phyloP scores from a whole-genome alignment of 257 asterid species.

The Gentiana dahurica region DNA sequence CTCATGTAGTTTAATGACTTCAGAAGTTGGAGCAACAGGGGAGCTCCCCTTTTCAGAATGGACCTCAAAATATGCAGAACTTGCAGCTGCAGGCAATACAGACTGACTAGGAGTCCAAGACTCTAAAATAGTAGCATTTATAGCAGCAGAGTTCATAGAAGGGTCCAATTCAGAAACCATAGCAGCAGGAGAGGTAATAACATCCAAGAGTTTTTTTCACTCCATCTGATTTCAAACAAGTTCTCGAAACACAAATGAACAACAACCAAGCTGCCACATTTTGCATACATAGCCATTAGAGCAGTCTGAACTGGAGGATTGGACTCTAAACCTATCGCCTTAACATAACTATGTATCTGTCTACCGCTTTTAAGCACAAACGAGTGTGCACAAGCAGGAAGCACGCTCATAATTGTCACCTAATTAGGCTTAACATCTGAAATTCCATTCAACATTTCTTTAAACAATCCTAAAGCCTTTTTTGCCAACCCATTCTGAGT shows the following conservation, averaged over 20 bases:
- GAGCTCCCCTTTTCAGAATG: too few species aligned
- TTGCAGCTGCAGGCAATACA: too few species aligned
- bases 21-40: too few species aligned
- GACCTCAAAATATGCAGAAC: too few species aligned
- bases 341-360: slow-evolving; percentile 41
- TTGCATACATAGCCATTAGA: slow-evolving; percentile 71
- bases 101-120: too few species aligned
- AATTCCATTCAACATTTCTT: slow-evolving; percentile 31
- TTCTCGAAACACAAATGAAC: slow-evolving; percentile 51
- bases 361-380: slow-evolving; percentile 59
- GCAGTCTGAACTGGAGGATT: slow-evolving; percentile 59
- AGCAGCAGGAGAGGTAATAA: too few species aligned
- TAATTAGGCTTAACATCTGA: slow-evolving; percentile 67
- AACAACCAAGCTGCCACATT: slow-evolving; percentile 65
- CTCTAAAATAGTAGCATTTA: too few species aligned
- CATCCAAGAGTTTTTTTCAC: slow-evolving; percentile 79
- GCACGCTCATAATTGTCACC: slow-evolving; percentile 75
- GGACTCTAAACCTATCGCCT: slow-evolving; percentile 47
- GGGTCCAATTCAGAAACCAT: too few species aligned
- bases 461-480: too few species aligned
- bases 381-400: slow-evolving; percentile 65
- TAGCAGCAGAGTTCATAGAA: too few species aligned
- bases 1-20: too few species aligned
- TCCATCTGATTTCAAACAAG: slow-evolving; percentile 27
- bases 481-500: slow-evolving; percentile 62